phyloP scores from a whole-genome alignment of 768 basidiomycete species.

The Termitomyces sp. region DNA sequence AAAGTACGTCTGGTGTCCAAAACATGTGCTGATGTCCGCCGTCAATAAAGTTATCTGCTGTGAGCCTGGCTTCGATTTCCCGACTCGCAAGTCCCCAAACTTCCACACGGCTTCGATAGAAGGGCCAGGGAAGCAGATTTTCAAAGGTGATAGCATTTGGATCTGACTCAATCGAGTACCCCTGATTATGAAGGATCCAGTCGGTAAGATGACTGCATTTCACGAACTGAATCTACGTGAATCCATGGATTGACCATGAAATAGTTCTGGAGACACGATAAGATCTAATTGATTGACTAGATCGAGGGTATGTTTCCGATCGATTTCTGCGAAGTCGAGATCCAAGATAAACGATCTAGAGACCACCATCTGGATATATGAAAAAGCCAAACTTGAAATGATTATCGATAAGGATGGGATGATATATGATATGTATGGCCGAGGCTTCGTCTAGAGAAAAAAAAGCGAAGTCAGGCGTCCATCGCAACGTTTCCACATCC shows the following conservation, averaged over 20 bases:
- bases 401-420: slow-evolving; percentile 15
- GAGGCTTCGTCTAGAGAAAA: not conserved
- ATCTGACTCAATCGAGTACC: not conserved
- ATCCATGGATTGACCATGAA: not conserved
- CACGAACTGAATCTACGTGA: not conserved
- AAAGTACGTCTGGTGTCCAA: slow-evolving; percentile 3
- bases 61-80: slow-evolving; percentile 2
- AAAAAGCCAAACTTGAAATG: not conserved
- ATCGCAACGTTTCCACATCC: not conserved
- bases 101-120: not conserved
- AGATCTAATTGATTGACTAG: slow-evolving; percentile 4
- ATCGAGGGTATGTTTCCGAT: not conserved
- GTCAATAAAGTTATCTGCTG: not conserved
- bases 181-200: not conserved
- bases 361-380: not conserved
- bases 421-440: not conserved
- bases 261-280: not conserved
- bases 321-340: slow-evolving; percentile 7
- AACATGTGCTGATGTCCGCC: slow-evolving; percentile 4
- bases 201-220: not conserved
- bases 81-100: slow-evolving; percentile 4
- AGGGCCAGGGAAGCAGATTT: not conserved
- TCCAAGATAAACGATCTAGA: slow-evolving; percentile 3
- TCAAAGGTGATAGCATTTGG: not conserved
- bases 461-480: not conserved